Conservation (phyloP, 1,139 yeast species). For the Hyphopichia wangnamkhiaoensis region DNA sequence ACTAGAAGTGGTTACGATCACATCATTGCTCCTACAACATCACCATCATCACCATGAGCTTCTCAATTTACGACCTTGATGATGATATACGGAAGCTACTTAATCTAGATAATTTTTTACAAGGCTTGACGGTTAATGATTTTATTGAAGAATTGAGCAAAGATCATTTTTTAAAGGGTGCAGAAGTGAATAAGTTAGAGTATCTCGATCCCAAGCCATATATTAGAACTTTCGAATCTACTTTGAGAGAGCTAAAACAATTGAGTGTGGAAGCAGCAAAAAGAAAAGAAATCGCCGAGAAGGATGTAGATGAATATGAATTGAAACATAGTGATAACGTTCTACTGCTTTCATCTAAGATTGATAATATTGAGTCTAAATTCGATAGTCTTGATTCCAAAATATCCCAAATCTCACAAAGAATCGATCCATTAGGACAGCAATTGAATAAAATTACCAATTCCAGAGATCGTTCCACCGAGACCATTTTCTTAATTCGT, state of each 20-base stretch:
- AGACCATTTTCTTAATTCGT: conserved; percentile 71
- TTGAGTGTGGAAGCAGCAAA: conserved; percentile 55
- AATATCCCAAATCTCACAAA: conserved; percentile 59
- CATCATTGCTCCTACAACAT: too few species aligned
- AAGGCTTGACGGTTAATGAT: conserved; percentile 71
- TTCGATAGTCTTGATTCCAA: conserved; percentile 62
- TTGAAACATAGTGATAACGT: conserved; percentile 69
- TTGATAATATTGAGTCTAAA: conserved; percentile 41
- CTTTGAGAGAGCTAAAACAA: conserved; percentile 67
- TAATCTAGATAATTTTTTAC: conserved; percentile 68
- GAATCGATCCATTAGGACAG: conserved; percentile 75
- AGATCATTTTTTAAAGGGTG: conserved; percentile 59
- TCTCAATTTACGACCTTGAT: conserved; percentile 60
- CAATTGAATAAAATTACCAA: conserved; percentile 73
- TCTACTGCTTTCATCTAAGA: conserved; percentile 52
- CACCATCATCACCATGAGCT: conserved; percentile 29
- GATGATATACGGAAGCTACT: conserved; percentile 69
- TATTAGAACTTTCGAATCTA: conserved; percentile 88
- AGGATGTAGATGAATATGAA: conserved; percentile 63
- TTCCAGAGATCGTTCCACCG: conserved; percentile 72
- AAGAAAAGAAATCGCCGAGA: conserved; percentile 50
- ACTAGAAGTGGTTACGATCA: too few species aligned
- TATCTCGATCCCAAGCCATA: conserved; percentile 90
- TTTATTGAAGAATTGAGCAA: conserved; percentile 82
- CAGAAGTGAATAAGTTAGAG: conserved; percentile 55